Conservation (phyloP, 2,329 filamentous ascomycete genomes). For the Paracoccidioides brasiliensis region DNA sequence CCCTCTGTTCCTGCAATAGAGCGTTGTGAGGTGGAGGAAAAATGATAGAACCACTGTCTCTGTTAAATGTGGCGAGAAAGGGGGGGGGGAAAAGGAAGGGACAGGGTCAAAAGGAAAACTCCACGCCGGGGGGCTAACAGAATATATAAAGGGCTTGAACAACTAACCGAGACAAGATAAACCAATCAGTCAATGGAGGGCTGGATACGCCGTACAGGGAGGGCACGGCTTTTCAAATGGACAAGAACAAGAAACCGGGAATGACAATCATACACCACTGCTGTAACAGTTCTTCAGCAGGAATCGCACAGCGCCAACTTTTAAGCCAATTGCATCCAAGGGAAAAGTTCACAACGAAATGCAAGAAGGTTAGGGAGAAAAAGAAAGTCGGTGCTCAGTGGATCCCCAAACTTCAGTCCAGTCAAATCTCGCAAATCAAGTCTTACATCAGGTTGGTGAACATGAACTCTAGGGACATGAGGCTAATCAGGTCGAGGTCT, state of each 20-base stretch:
- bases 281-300: neutral
- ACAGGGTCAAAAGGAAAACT: neutral
- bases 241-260: neutral
- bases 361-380: neutral
- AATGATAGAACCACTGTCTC: neutral
- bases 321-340: neutral
- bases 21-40: neutral
- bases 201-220: neutral
- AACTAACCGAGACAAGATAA: neutral
- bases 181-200: neutral
- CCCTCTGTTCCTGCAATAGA: neutral
- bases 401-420: slow-evolving; percentile 2
- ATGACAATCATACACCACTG: neutral
- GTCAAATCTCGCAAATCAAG: slow-evolving; percentile 1
- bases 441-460: slow-evolving; percentile 1
- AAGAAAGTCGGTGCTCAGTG: neutral
- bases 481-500: neutral
- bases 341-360: neutral
- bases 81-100: neutral
- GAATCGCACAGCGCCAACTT: neutral
- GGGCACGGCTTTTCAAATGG: neutral
- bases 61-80: neutral
- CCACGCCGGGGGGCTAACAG: neutral
- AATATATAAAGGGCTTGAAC: neutral
- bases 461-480: neutral